Evolutionary conservation across 805 yeast genomes (phyloP), one percentile per base, ranked within the genome.

Genomic region (Komagataella phaffii): DNA sequence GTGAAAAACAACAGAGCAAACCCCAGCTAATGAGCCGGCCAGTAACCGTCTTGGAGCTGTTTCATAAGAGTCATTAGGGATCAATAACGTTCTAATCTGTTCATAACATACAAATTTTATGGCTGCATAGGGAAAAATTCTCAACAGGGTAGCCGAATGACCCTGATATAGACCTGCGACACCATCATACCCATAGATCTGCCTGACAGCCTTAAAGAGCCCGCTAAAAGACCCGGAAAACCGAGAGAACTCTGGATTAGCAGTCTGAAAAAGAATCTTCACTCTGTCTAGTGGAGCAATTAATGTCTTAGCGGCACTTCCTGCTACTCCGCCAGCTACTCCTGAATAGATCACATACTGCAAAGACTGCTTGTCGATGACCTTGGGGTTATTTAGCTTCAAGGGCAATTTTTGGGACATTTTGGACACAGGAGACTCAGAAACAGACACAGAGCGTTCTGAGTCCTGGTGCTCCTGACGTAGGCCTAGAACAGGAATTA

Each of bases 71-170:
- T 79, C 83, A 50, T 75, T 71, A 2, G 96, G 96, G 50, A 93
- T 93, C 54, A 93, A 66, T 1, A 85, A 52, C 10, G 86, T 74
- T 55, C 99, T 70, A 49, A 90, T 80, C 65, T 93, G 98, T 67
- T 93, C 99, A 66, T 93, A 93, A 7, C 95, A 90, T 14, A 93
- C 96, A 65, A 91, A 93, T 64, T 93, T 93, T 61, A 93, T 86
- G 8, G 96, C 96, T 3, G 99, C 97, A 64, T 93, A 93, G 1
- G 99, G 99, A 64, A 93, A 91, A 3, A 93, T 88, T 55, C 99
- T 74, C 46, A 90, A 65, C 50, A 93, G 69, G 0, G 99, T 93
- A 1, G 95, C 96, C 3, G 96, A 87, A 64, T 93, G 99, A 45
- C 99, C 99, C 61, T 91, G 96, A 64, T 81, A 91, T 51, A 93